A percentile compares a stretch with the other conserved stretches of the same genome.
Evolutionary conservation across 805 yeast species (phyloP).

Genomic region (Tetrapisispora namnaoensis): DNA sequence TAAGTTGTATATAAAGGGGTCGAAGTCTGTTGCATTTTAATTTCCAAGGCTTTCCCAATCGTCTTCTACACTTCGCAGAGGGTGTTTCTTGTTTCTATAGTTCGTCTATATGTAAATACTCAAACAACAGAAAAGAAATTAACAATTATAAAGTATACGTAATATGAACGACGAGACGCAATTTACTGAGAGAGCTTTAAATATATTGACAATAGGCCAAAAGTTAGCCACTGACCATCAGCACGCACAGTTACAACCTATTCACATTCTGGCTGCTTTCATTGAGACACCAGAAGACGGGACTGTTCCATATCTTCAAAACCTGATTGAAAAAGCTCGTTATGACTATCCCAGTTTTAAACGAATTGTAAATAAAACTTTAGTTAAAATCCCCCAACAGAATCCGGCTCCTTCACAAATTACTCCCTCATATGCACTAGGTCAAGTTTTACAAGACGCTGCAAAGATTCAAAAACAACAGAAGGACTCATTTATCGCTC

Average conservation of each 20-base stretch:
- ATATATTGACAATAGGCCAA: conserved; percentile 67
- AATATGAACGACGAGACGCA: conserved; percentile 44
- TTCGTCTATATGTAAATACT: too few species aligned
- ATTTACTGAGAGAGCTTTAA: conserved; percentile 89
- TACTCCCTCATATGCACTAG: conserved; percentile 64
- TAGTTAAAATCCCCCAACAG: conserved; percentile 82
- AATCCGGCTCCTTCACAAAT: conserved; percentile 81
- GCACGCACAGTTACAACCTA: conserved; percentile 76
- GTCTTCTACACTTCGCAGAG: too few species aligned
- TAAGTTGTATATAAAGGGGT: too few species aligned
- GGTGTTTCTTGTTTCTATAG: too few species aligned
- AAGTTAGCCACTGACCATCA: conserved; percentile 76
- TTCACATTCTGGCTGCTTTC: conserved; percentile 89
- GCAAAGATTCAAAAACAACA: conserved; percentile 73
- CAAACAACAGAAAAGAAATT: too few species aligned
- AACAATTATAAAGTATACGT: neutral
- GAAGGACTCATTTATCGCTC: conserved; percentile 86
- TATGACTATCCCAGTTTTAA: conserved; percentile 78
- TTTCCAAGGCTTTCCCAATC: too few species aligned
- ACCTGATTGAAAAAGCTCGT: conserved; percentile 75
- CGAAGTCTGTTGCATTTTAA: too few species aligned
- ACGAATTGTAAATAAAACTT: conserved; percentile 66
- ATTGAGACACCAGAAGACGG: conserved; percentile 49
- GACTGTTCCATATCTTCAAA: conserved; percentile 59
- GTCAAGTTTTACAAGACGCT: conserved; percentile 65